A percentile compares a stretch with the other conserved stretches of the same genome.
phyloP scores from a whole-genome alignment of 805 yeast species.

The Teunomyces gatunensis region DNA sequence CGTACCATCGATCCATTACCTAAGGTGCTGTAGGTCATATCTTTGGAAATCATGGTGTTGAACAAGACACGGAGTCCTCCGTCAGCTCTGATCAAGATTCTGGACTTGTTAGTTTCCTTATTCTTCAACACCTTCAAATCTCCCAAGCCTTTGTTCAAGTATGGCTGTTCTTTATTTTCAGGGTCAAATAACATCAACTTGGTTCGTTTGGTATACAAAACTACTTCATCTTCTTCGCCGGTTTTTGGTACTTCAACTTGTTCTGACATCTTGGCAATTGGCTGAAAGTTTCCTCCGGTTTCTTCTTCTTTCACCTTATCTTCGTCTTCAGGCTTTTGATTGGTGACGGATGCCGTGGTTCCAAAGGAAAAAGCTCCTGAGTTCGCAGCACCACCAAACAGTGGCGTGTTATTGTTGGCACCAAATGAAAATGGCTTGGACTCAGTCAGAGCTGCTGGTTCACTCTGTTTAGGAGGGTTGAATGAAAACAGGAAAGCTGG shows the following conservation, averaged over 20 bases:
- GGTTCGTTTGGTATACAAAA: constrained; percentile 61
- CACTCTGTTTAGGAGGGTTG: constrained; percentile 9
- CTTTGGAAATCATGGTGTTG: constrained; percentile 59
- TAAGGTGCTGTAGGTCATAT: constrained; percentile 56
- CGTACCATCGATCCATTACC: constrained; percentile 68
- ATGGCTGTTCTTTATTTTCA: constrained; percentile 48
- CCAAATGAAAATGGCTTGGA: constrained; percentile 15
- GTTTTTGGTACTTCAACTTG: constrained; percentile 51
- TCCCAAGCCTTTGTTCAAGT: constrained; percentile 74
- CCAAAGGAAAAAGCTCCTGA: constrained; percentile 11
- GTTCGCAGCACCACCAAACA: constrained; percentile 4
- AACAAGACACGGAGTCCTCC: constrained; percentile 79
- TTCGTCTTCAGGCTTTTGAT: constrained; percentile 17
- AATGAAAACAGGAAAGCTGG: constrained; percentile 8
- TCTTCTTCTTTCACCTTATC: constrained; percentile 44
- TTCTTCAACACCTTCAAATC: constrained; percentile 70
- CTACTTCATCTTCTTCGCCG: constrained; percentile 83
- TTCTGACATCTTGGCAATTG: constrained; percentile 38
- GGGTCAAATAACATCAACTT: constrained; percentile 64
- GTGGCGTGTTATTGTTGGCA: background rate
- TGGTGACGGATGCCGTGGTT: constrained; percentile 13
- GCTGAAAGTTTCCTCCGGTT: constrained; percentile 47
- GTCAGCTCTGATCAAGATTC: constrained; percentile 82
- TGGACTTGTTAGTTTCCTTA: constrained; percentile 56
- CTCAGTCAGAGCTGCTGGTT: constrained; percentile 5